phyloP scores from a whole-genome alignment of 192 early-diverging fungal genomes.

The Entomortierella lignicola region DNA sequence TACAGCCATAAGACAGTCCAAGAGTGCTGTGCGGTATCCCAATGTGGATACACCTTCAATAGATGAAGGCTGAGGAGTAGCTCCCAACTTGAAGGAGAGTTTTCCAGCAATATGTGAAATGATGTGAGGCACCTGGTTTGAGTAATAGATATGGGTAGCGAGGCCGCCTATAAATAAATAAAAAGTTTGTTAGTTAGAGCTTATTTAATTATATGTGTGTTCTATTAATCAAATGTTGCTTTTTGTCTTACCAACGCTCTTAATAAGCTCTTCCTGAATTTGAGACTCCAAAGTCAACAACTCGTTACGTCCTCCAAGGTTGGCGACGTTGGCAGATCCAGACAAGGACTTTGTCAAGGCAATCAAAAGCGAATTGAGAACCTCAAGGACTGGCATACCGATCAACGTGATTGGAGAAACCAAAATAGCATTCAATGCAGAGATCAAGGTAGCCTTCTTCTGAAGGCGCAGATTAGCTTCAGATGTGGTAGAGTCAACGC shows the following conservation, averaged over 20 bases:
- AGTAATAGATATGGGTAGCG: conserved; percentile 67
- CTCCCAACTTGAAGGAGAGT: conserved; percentile 34
- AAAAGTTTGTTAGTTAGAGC: no score
- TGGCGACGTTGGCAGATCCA: conserved; percentile 11
- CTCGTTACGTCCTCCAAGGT: conserved; percentile 24
- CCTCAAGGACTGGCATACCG: conserved; percentile 65
- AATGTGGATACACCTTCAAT: conserved; percentile 58
- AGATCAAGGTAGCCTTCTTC: conserved; percentile 60
- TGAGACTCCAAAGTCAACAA: conserved; percentile 14
- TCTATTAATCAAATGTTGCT: no score
- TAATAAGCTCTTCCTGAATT: conserved; percentile 37
- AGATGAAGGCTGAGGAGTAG: conserved; percentile 13
- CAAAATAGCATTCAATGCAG: conserved; percentile 57
- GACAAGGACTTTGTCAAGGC: conserved; percentile 52
- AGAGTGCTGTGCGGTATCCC: conserved; percentile 52
- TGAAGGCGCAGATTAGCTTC: conserved; percentile 29
- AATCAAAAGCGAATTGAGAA: conserved; percentile 59
- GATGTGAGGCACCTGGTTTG: conserved; percentile 67
- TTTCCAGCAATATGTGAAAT: conserved; percentile 62
- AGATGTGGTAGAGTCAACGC: conserved; percentile 26
- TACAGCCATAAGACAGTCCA: conserved; percentile 61
- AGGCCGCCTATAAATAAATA: conserved; percentile 53
- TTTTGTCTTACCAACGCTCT: conserved; percentile 41
- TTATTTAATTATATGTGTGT: no score
- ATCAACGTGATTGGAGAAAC: conserved; percentile 56